Evolutionary conservation across 192 early-diverging fungal genomes (phyloP), one percentile per base, ranked within the genome.

Genomic region (Nowakowskiella sp.): DNA sequence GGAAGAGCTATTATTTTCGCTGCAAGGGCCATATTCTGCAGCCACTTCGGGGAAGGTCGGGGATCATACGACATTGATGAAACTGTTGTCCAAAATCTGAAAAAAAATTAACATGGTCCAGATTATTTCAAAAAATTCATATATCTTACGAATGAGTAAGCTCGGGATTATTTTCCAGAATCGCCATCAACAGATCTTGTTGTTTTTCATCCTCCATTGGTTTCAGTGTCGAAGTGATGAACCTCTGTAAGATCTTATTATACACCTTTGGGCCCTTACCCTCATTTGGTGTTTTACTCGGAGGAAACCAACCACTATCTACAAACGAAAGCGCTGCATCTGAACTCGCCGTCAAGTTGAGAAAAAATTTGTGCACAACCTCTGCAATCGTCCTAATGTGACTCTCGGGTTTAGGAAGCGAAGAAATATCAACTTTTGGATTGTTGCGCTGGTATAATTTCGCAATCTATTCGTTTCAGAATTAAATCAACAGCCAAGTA

Each of bases 291-390:
- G 61, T 54, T 42, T 55, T 70, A n/a, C n/a, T n/a, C 9, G 70
- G 65, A 29, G 85, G 79, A 62, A 87, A 85, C 88, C 87, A 92
- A 25, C 85, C 87, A 8, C 65, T 60, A 45, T 89, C 87, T 31
- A 73, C 67, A 45, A 81, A 85, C 44, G 88, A 90, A 6, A 91
- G 69, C 9, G 87, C 87, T 19, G 75, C 57, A 1, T 84, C 87
- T 9, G 87, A 85, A 0, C 68, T 76, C 24, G 77, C 82, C 49
- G 85, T 88, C 2, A 88, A 65, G 22, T 86, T 71, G 30, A 84
- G 59, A 42, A 92, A 69, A 66, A 89, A 92, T 29, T 71, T 57
- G 49, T 90, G 85, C 0, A 76, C 71, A 16, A 85, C 0, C 42
- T 80, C 70, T 0, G 87, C 79, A 6, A 80, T 64, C 10, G 26